phyloP scores from a whole-genome alignment of 176 grass and related monocot genomes.

The Chloris gayana region DNA sequence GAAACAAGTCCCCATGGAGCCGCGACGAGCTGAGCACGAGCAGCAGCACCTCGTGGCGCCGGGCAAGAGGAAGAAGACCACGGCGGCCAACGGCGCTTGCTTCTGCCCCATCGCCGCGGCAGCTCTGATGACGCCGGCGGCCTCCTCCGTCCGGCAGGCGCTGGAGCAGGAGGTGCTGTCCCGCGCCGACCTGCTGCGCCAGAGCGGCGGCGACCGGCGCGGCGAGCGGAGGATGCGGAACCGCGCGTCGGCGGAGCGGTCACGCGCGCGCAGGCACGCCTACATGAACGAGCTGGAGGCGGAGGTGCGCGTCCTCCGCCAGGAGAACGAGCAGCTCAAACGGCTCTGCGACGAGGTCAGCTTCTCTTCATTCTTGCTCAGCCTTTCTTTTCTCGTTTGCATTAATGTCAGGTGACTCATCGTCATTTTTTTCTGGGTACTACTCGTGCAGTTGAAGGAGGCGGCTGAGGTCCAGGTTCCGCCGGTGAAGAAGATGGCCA shows the following conservation, averaged over 20 bases:
- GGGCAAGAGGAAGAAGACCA: not conserved
- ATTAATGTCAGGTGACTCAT: too few species aligned
- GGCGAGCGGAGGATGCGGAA: constrained; percentile 44
- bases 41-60: not conserved
- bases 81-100: not conserved
- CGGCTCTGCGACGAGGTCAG: constrained; percentile 32
- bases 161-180: constrained; percentile 42
- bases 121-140: too few species aligned
- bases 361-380: too few species aligned
- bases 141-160: not conserved
- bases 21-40: not conserved
- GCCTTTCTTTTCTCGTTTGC: too few species aligned
- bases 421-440: too few species aligned
- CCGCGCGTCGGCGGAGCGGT: constrained; percentile 47
- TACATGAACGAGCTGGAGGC: constrained; percentile 46
- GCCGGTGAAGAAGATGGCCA: not conserved
- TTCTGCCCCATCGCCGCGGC: not conserved
- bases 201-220: not conserved
- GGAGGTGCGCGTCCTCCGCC: constrained; percentile 32
- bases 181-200: constrained; percentile 17
- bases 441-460: constrained; percentile 17
- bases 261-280: constrained; percentile 42
- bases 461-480: not conserved
- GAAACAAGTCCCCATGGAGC: too few species aligned
- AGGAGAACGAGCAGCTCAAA: constrained; percentile 33